Evolutionary conservation across 179 eudicot genomes (phyloP).

Genomic region (Drosera spatulata): DNA sequence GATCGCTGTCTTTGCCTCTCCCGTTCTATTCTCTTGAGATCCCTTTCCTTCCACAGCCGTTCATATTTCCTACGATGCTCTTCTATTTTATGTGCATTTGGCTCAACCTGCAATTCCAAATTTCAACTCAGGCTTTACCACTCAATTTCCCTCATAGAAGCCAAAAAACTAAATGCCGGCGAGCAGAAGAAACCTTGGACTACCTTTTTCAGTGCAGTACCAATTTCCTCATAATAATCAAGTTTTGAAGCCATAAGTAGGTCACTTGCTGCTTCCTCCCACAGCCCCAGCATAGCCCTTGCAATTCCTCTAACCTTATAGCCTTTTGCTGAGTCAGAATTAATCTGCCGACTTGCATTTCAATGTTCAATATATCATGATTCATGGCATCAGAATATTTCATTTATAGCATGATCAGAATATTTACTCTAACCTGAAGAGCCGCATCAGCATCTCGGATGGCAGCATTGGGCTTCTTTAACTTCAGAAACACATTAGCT

Average conservation of each 20-base stretch:
- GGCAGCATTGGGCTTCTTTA: slow-evolving; percentile 98
- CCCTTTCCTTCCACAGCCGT: slow-evolving; percentile 56
- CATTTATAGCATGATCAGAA: slow-evolving; percentile 3
- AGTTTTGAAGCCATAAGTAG: slow-evolving; percentile 81
- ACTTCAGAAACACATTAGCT: slow-evolving; percentile 79
- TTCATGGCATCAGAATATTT: no score
- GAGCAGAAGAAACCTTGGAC: slow-evolving; percentile 7
- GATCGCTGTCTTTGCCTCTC: slow-evolving; percentile 51
- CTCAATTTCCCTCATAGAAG: slow-evolving; percentile 5
- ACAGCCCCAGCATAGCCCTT: slow-evolving; percentile 79
- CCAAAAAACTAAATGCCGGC: no score
- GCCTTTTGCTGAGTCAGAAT: slow-evolving; percentile 95
- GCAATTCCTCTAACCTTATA: slow-evolving; percentile 92
- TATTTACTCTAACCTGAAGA: slow-evolving; percentile 38
- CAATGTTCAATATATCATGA: no score
- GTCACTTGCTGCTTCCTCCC: slow-evolving; percentile 97
- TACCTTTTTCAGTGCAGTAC: slow-evolving; percentile 65
- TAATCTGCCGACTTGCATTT: slow-evolving; percentile 36
- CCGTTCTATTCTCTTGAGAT: slow-evolving; percentile 41
- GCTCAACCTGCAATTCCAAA: slow-evolving; percentile 48
- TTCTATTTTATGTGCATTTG: slow-evolving; percentile 74
- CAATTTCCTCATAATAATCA: slow-evolving; percentile 86
- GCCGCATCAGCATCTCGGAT: slow-evolving; percentile 89
- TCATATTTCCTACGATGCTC: slow-evolving; percentile 83
- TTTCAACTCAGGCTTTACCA: not conserved